Evolutionary conservation across 2,329 filamentous ascomycete genomes (phyloP).

Genomic region (Talaromyces piceae): DNA sequence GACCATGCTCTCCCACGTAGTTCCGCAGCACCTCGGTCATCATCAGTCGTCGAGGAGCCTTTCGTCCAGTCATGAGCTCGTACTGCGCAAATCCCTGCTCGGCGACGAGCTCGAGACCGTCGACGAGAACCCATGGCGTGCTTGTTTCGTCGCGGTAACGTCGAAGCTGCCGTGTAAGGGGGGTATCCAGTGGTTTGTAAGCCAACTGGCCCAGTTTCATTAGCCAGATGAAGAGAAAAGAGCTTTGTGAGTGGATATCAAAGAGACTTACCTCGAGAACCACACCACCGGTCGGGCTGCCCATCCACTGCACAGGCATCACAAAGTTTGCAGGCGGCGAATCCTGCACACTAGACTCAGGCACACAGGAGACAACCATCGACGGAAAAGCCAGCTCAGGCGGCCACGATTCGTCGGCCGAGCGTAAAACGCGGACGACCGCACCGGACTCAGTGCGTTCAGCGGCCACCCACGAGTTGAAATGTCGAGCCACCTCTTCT

Average conservation of each 20-base stretch:
- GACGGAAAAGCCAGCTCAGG: slow-evolving; percentile 56
- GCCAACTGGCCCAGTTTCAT: slow-evolving; percentile 33
- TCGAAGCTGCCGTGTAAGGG: slow-evolving; percentile 62
- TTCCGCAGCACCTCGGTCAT: slow-evolving; percentile 50
- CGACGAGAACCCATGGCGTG: slow-evolving; percentile 61
- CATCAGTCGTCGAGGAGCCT: slow-evolving; percentile 65
- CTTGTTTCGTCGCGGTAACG: slow-evolving; percentile 48
- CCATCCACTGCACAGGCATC: slow-evolving; percentile 62
- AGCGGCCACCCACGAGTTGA: slow-evolving; percentile 46
- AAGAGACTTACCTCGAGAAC: slow-evolving; percentile 54
- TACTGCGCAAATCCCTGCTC: slow-evolving; percentile 79
- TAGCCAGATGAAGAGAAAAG: neutral
- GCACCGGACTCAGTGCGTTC: slow-evolving; percentile 30
- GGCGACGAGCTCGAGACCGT: slow-evolving; percentile 66
- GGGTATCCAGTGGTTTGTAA: slow-evolving; percentile 66
- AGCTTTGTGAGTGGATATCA: neutral
- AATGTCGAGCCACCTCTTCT: slow-evolving; percentile 60
- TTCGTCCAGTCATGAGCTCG: slow-evolving; percentile 68
- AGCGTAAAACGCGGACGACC: slow-evolving; percentile 48
- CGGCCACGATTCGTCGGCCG: slow-evolving; percentile 58
- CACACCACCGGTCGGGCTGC: slow-evolving; percentile 66
- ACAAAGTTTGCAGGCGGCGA: slow-evolving; percentile 62
- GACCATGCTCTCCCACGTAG: slow-evolving; percentile 28
- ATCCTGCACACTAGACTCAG: slow-evolving; percentile 59
- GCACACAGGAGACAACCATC: slow-evolving; percentile 69